Percentiles rank a stretch among this genome's conserved stretches.
Conservation (phyloP, 495 filamentous ascomycete species). For the Neurospora sp. region DNA sequence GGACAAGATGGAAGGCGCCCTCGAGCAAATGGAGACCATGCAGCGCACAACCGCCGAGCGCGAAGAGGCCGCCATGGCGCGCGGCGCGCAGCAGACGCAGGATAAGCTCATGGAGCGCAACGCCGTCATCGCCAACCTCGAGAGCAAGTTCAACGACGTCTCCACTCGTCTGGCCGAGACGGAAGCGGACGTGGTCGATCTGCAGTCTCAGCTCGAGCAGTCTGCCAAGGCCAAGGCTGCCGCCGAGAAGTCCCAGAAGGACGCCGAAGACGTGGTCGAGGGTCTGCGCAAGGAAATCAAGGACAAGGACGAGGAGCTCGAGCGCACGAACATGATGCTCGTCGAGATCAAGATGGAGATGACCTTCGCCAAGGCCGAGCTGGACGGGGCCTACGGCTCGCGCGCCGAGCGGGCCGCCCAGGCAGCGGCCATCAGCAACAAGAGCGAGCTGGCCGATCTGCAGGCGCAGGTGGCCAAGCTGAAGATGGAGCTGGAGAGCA, state of each 20-base stretch:
- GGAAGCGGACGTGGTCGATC: constrained; percentile 6
- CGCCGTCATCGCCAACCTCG: constrained; percentile 35
- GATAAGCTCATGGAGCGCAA: constrained; percentile 43
- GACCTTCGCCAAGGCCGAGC: constrained; percentile 84
- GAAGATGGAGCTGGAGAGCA: constrained; percentile 70
- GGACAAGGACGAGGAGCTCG: constrained; percentile 54
- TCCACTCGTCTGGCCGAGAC: constrained; percentile 22
- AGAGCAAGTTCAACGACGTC: constrained; percentile 32
- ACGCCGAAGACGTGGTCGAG: constrained; percentile 18
- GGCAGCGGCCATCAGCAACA: constrained; percentile 55
- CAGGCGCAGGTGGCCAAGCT: constrained; percentile 52
- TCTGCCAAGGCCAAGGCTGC: constrained; percentile 8
- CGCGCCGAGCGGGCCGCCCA: constrained; percentile 69
- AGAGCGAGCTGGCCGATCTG: constrained; percentile 54
- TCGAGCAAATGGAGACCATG: constrained; percentile 42
- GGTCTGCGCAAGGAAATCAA: constrained; percentile 31
- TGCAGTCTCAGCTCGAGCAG: constrained; percentile 9
- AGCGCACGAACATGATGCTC: constrained; percentile 67
- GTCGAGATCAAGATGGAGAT: constrained; percentile 83
- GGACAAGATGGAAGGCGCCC: constrained; percentile 36
- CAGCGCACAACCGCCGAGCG: constrained; percentile 23
- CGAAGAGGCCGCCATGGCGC: constrained; percentile 24
- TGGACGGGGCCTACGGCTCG: constrained; percentile 85
- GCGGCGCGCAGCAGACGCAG: constrained; percentile 27
- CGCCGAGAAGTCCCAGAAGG: constrained; percentile 15